These are phyloP conservation scores for Lactarius akahatsu DNA, from an alignment of 768 basidiomycete species.

Conservation along the genomic window DNA sequence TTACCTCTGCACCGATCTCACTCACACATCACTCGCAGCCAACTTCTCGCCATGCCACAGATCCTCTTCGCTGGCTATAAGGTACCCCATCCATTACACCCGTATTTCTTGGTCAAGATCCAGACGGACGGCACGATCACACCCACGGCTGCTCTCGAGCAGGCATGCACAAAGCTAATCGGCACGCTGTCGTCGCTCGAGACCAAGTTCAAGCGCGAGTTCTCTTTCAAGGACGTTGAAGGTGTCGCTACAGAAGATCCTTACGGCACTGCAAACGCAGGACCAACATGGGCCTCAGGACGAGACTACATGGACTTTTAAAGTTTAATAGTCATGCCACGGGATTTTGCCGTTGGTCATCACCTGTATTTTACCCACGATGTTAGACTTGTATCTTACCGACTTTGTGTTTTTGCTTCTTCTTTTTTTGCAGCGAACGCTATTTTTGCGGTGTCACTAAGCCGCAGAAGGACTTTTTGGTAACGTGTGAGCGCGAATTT, in stretches of 20 bases:
- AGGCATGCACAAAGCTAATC: conserved; percentile 82
- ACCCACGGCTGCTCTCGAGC: conserved; percentile 78
- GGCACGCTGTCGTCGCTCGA: conserved; percentile 58
- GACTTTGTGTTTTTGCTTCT: background rate
- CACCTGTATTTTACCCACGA: conserved; percentile 18
- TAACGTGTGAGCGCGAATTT: background rate
- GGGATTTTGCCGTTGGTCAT: conserved; percentile 14
- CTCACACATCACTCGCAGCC: conserved; percentile 46
- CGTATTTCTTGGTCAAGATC: conserved; percentile 91
- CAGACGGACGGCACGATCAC: conserved; percentile 90
- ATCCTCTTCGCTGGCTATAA: conserved; percentile 98
- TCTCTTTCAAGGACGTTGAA: conserved; percentile 74
- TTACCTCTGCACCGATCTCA: background rate
- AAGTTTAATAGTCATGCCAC: background rate
- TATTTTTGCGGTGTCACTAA: background rate
- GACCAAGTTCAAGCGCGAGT: conserved; percentile 78
- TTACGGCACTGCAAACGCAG: conserved; percentile 33
- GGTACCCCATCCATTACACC: conserved; percentile 94
- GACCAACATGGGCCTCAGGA: conserved; percentile 30
- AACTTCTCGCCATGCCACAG: conserved; percentile 83
- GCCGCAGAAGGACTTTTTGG: background rate
- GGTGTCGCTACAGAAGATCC: conserved; percentile 37
- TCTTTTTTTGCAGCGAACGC: background rate
- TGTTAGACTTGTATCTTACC: conserved; percentile 19
- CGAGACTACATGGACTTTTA: conserved; percentile 34